phyloP scores from a whole-genome alignment of 2,329 filamentous ascomycete species.

The Calonectria crousiana region DNA sequence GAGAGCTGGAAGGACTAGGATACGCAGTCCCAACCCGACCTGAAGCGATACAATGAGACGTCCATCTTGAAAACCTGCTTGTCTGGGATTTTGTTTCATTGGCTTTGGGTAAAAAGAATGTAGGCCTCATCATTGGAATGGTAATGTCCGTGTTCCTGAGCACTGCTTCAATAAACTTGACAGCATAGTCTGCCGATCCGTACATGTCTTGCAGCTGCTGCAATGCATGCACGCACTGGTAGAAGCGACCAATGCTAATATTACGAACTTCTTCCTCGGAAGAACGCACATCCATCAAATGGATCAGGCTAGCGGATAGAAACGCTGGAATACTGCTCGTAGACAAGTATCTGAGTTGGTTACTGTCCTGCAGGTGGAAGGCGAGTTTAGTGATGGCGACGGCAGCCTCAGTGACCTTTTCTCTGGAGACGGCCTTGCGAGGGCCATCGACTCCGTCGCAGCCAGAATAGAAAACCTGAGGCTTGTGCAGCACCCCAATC shows the following conservation, averaged over 20 bases:
- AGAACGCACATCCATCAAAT: constrained; percentile 17
- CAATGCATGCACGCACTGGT: constrained; percentile 24
- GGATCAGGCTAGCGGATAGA: constrained; percentile 19
- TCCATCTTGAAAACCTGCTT: background rate
- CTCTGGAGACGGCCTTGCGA: constrained; percentile 3
- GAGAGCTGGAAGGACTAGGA: constrained; percentile 14
- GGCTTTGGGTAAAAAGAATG: background rate
- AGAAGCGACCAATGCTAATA: constrained; percentile 29
- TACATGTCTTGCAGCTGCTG: constrained; percentile 29
- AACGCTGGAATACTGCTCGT: constrained; percentile 25
- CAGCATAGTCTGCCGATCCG: constrained; percentile 21
- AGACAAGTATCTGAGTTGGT: constrained; percentile 23
- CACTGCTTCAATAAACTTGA: constrained; percentile 18
- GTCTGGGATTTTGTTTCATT: background rate
- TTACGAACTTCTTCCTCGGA: constrained; percentile 19
- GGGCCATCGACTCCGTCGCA: background rate
- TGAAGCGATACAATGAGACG: background rate
- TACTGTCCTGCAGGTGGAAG: constrained; percentile 9
- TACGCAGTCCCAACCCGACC: background rate
- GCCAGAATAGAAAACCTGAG: constrained; percentile 14
- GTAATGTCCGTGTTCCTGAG: constrained; percentile 15
- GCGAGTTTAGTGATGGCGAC: constrained; percentile 20
- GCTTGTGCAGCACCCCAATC: constrained; percentile 17
- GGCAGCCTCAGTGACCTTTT: constrained; percentile 19
- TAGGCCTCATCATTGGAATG: constrained; percentile 16